These are phyloP conservation scores for Arabis hirsuta DNA, from an alignment of 345 rosid genomes.

Conservation along the genomic window DNA sequence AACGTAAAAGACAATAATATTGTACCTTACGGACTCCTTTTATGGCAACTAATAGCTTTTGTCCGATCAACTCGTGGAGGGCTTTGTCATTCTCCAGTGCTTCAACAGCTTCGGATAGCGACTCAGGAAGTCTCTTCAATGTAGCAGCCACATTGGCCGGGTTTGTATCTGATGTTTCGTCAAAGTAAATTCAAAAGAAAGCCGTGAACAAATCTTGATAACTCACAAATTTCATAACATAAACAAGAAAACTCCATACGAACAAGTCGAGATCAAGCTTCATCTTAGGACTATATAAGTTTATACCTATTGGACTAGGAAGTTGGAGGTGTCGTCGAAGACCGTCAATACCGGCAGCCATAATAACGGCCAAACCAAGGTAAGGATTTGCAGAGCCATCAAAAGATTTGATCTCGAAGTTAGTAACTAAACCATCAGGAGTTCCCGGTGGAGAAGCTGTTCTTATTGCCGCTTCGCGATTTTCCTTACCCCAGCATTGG, in stretches of 20 bases:
- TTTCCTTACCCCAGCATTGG: conserved; percentile 99
- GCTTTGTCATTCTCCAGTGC: conserved; percentile 63
- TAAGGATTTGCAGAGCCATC: conserved; percentile 95
- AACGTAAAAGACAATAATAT: neutral
- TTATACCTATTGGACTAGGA: conserved; percentile 80
- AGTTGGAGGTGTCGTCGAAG: conserved; percentile 67
- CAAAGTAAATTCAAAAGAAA: neutral
- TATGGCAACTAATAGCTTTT: conserved; percentile 72
- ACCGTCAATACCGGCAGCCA: conserved; percentile 94
- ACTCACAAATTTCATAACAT: neutral
- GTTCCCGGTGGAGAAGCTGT: conserved; percentile 94
- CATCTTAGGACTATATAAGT: conserved; percentile 1
- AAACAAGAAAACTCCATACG: neutral
- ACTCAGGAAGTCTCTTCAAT: conserved; percentile 67
- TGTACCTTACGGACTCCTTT: conserved; percentile 87
- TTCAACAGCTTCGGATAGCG: conserved; percentile 74
- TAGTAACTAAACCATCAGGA: conserved; percentile 73
- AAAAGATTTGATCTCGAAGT: conserved; percentile 87
- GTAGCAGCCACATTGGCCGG: conserved; percentile 61
- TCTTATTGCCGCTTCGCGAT: conserved; percentile 84
- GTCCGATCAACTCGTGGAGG: conserved; percentile 66
- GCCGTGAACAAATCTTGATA: too few species aligned
- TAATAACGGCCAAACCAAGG: conserved; percentile 72
- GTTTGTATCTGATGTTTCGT: conserved; percentile 58
- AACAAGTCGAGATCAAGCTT: neutral